Evolutionary conservation across 2,329 filamentous ascomycete species (phyloP).

Genomic region (Fusarium musae): DNA sequence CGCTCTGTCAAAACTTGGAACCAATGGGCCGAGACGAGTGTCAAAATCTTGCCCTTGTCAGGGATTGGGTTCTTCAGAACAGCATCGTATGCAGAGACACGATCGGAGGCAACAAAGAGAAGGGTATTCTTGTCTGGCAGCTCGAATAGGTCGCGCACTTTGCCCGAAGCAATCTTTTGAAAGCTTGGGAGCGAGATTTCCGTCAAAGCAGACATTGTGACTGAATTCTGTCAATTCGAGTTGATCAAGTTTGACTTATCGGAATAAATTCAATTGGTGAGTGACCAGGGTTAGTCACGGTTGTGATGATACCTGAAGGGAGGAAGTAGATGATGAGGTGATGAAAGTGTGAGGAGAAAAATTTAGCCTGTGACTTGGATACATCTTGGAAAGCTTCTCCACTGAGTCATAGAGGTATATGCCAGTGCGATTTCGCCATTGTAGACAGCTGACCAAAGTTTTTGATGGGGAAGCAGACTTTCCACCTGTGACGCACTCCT

Average conservation of each 20-base stretch:
- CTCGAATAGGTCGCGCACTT: conserved; percentile 85
- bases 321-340: conserved; percentile 23
- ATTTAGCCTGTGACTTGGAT: conserved; percentile 34
- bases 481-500: conserved; percentile 1
- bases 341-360: conserved; percentile 38
- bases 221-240: not conserved
- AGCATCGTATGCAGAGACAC: conserved; percentile 90
- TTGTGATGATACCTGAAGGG: conserved; percentile 11
- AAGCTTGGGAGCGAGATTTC: conserved; percentile 47
- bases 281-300: not conserved
- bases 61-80: conserved; percentile 71
- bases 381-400: conserved; percentile 33
- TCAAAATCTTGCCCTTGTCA: conserved; percentile 65
- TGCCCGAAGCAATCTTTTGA: conserved; percentile 59
- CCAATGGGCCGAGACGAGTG: conserved; percentile 62
- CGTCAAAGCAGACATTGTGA: conserved; percentile 32
- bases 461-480: conserved; percentile 2
- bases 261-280: not conserved
- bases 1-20: conserved; percentile 59
- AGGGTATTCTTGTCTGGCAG: conserved; percentile 74
- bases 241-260: not conserved
- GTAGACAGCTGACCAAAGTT: not conserved
- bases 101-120: conserved; percentile 87
- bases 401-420: conserved; percentile 30
- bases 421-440: conserved; percentile 9